phyloP scores from a whole-genome alignment of 225 moss, liverwort and hornwort genomes.

The Physcomitrellopsis africana region DNA sequence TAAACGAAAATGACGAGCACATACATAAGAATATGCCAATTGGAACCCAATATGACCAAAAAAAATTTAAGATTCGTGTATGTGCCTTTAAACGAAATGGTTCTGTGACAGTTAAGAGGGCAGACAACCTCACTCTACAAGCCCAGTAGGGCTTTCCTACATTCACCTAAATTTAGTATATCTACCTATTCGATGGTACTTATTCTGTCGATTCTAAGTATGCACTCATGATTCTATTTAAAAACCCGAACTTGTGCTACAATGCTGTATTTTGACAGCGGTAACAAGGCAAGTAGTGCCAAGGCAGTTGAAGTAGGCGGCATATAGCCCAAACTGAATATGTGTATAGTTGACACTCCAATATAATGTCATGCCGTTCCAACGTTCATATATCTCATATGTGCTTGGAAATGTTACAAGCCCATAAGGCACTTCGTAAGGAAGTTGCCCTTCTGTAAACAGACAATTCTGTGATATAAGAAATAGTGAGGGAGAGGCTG shows the following conservation, averaged over 20 bases:
- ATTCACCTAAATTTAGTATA: slow-evolving; percentile 27
- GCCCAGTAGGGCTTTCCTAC: slow-evolving; percentile 22
- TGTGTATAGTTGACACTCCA: slow-evolving; percentile 30
- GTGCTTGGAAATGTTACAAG: slow-evolving; percentile 36
- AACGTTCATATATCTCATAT: slow-evolving; percentile 29
- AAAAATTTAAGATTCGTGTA: slow-evolving; percentile 27
- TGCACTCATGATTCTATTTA: slow-evolving; percentile 27
- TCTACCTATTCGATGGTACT: slow-evolving; percentile 41
- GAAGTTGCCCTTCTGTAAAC: slow-evolving; percentile 55
- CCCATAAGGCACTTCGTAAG: slow-evolving; percentile 57
- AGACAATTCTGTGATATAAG: slow-evolving; percentile 33
- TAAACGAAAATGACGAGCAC: slow-evolving; percentile 5
- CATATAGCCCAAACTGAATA: slow-evolving; percentile 29
- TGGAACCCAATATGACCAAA: slow-evolving; percentile 10
- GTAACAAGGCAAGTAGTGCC: slow-evolving; percentile 26
- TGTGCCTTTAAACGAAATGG: slow-evolving; percentile 19
- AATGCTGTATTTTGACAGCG: slow-evolving; percentile 32
- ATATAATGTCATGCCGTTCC: slow-evolving; percentile 29
- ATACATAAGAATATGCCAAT: slow-evolving; percentile 11
- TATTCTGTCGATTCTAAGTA: slow-evolving; percentile 21
- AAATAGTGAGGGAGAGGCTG: slow-evolving; percentile 9
- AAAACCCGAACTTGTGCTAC: slow-evolving; percentile 38
- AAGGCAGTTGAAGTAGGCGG: slow-evolving; percentile 33
- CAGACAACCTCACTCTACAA: slow-evolving; percentile 31
- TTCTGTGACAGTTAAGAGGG: slow-evolving; percentile 24